Base-by-base conservation (phyloP, 2,329 filamentous ascomycete genomes). In the Fusarium dlaminii region DNA sequence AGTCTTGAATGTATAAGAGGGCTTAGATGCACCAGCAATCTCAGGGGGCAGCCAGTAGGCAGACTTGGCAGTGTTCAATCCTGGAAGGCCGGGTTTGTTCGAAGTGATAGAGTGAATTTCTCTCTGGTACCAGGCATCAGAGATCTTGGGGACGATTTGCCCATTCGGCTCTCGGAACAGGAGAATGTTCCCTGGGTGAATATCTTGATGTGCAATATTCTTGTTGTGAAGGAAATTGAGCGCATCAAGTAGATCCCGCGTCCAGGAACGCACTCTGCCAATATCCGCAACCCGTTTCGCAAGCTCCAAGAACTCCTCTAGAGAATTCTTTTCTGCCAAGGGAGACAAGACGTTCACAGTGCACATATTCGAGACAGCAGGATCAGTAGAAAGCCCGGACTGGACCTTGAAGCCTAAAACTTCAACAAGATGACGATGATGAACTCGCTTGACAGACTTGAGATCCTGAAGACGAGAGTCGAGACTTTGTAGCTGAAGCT, bases 211-310 rank as follows among this genome's bases (percentile, higher is more conserved):
- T 30, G 94, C 87, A 64, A 98, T 87, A 27, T 94, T 94, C 79
- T 93, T 92, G 73, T 92, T 92, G 82, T 98, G 96, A 59, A 97
- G 90, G 80, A 93, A 97, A 66, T 94, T 93, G 34, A 99, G 85
- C 1, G 92, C 96, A 83, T 98, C 94, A 32, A 99, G 88, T 24
- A 99, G 87, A 78, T 98, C 94, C 67, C 95, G 91, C n/a, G 94
- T 96, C 92, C 95, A 98, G 30, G 94, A 91, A 60, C 95, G 92
- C 49, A 95, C 91, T 80, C 92, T 95, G 72, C 90, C 89, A 58
- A 93, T 89, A 20, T 54, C n/a, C 46, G 92, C 90, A 57, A 98
- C 85, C 36, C 89, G 89, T 9, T 93, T 94, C 46, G 94, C 90
- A 68, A 96, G 89, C 64, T 96, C 92, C 36, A 99, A 86, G 27